Conservation (phyloP, 2,329 filamentous ascomycete genomes). For the Chrysoporthe puriensis region DNA sequence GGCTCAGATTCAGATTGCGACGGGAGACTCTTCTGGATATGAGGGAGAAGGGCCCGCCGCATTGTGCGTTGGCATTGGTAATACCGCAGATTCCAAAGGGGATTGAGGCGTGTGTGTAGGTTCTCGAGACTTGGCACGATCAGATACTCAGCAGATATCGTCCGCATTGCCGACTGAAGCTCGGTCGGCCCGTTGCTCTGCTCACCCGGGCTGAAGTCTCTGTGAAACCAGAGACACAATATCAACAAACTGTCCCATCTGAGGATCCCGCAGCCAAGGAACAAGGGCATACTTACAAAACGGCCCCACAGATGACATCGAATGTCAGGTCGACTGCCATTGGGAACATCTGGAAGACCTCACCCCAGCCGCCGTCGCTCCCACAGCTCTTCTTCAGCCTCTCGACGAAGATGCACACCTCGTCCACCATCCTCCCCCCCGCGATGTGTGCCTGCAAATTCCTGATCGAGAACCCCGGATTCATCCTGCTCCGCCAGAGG, state of each 20-base stretch:
- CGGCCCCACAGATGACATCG: constrained; percentile 22
- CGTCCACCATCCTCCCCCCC: constrained; percentile 14
- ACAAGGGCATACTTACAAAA: constrained; percentile 11
- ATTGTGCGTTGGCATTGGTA: constrained; percentile 11
- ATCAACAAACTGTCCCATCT: too few relatives aligned
- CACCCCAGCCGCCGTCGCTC: constrained; percentile 7
- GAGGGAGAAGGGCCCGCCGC: constrained; percentile 13
- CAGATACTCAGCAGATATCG: constrained; percentile 6
- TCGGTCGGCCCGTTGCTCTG: constrained; percentile 19
- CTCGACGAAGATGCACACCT: constrained; percentile 11
- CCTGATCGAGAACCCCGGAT: constrained; percentile 18
- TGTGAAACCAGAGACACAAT: background rate
- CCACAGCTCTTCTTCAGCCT: constrained; percentile 10
- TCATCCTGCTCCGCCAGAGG: constrained; percentile 17
- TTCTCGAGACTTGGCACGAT: constrained; percentile 14
- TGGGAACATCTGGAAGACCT: constrained; percentile 14
- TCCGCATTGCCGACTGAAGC: constrained; percentile 14
- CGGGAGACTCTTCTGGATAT: constrained; percentile 13
- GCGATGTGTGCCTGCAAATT: constrained; percentile 17
- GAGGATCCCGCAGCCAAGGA: background rate
- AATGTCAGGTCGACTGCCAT: constrained; percentile 23
- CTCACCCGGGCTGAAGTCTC: constrained; percentile 23
- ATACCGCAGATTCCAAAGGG: constrained; percentile 12
- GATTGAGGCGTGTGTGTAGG: constrained; percentile 20
- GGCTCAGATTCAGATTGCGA: constrained; percentile 12